These are phyloP conservation scores for Perilla frutescens DNA, from an alignment of 257 asterid species.

Conservation along the genomic window DNA sequence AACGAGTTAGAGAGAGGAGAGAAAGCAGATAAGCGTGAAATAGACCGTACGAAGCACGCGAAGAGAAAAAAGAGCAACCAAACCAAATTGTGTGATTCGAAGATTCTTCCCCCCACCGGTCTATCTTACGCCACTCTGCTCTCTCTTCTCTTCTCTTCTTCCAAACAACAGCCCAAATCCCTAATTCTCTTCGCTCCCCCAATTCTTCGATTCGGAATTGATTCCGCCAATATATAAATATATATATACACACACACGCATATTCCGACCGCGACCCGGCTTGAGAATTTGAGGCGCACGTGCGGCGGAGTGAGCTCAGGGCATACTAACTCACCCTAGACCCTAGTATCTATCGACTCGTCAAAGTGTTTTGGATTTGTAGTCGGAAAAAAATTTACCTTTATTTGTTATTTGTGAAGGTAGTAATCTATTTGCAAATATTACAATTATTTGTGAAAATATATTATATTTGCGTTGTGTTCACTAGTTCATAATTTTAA, in stretches of 20 bases:
- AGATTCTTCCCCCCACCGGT: slow-evolving; percentile 72
- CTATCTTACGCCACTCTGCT: slow-evolving; percentile 95
- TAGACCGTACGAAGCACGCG: slow-evolving; percentile 95
- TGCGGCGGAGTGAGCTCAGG: not conserved
- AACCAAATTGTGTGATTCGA: slow-evolving; percentile 62
- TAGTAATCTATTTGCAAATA: too few relatives aligned
- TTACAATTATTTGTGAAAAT: too few relatives aligned
- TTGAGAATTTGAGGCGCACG: slow-evolving; percentile 8
- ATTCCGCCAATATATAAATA: slow-evolving; percentile 27
- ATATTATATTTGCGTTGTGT: too few relatives aligned
- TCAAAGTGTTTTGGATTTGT: too few relatives aligned
- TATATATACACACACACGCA: not conserved
- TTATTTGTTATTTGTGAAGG: too few relatives aligned
- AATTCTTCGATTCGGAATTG: not conserved
- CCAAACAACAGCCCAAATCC: slow-evolving; percentile 41
- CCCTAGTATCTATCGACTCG: too few relatives aligned
- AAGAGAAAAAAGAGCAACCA: slow-evolving; percentile 39
- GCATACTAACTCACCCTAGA: not conserved
- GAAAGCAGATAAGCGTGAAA: slow-evolving; percentile 94
- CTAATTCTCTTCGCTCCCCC: slow-evolving; percentile 40
- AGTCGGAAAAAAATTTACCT: too few relatives aligned
- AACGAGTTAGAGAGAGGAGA: slow-evolving; percentile 57
- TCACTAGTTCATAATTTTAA: too few relatives aligned
- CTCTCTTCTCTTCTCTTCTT: slow-evolving; percentile 65
- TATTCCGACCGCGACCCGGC: not conserved